Conservation (phyloP, 345 rosid species). For the Rhodamnia rubescens region DNA sequence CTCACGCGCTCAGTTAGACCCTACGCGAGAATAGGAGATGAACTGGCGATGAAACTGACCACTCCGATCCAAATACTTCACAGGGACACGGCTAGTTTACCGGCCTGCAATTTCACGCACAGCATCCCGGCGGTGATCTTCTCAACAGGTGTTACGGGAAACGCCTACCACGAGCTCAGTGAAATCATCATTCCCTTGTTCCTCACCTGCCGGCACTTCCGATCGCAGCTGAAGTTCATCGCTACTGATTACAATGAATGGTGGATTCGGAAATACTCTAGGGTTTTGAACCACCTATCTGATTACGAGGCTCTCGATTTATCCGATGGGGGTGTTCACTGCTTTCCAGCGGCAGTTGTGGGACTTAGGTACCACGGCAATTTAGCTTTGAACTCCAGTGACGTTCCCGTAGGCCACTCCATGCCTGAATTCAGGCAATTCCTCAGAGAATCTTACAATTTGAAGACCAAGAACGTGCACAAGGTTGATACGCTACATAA, state of each 20-base stretch:
- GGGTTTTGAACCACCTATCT: background rate
- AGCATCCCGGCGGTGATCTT: background rate
- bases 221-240: background rate
- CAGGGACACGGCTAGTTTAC: background rate
- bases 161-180: background rate
- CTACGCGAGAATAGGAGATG: background rate
- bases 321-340: background rate
- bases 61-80: constrained; percentile 2
- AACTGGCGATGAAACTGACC: background rate
- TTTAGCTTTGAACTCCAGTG: background rate
- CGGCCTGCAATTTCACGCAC: background rate
- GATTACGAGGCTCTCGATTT: background rate
- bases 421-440: constrained; percentile 1
- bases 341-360: background rate
- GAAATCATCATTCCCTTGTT: constrained; percentile 4
- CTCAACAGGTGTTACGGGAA: background rate
- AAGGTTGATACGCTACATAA: background rate
- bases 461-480: background rate
- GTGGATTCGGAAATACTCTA: background rate
- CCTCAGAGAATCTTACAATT: background rate
- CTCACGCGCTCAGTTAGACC: background rate
- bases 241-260: background rate
- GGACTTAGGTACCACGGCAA: constrained; percentile 6
- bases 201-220: background rate
- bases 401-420: background rate